Conservation (phyloP, 2,329 filamentous ascomycete genomes). For the Xylariaceae sp. region DNA sequence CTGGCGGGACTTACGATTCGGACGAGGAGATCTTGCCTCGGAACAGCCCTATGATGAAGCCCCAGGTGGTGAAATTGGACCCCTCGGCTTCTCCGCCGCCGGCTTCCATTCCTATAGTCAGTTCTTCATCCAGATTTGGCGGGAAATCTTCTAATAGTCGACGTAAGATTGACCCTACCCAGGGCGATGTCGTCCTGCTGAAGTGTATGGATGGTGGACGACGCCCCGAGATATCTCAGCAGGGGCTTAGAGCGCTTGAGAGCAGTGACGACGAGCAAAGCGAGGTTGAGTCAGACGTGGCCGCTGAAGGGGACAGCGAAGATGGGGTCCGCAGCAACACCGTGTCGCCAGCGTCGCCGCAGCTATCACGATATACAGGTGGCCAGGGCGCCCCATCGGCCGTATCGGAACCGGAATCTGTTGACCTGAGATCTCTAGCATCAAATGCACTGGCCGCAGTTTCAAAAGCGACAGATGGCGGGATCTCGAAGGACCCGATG, state of each 20-base stretch:
- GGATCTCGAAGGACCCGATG: conserved; percentile 14
- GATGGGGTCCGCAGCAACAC: conserved; percentile 28
- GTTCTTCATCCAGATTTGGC: conserved; percentile 35
- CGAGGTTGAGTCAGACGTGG: too few relatives aligned
- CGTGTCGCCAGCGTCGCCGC: conserved; percentile 27
- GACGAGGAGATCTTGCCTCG: conserved; percentile 42
- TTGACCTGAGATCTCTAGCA: conserved; percentile 26
- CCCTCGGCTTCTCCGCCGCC: conserved; percentile 49
- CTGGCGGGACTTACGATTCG: conserved; percentile 39
- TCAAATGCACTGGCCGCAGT: conserved; percentile 26
- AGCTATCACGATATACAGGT: conserved; percentile 1
- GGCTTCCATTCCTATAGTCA: conserved; percentile 39
- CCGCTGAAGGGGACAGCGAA: conserved; percentile 30
- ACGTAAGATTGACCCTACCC: conserved; percentile 49
- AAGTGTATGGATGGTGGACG: conserved; percentile 57
- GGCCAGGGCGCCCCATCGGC: conserved; percentile 9
- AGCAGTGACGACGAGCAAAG: conserved; percentile 21
- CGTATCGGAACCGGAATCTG: conserved; percentile 13
- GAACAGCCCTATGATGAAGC: conserved; percentile 37
- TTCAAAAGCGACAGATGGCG: conserved; percentile 18
- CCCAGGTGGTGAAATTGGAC: conserved; percentile 39
- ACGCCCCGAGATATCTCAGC: conserved; percentile 57
- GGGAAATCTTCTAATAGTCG: conserved; percentile 47
- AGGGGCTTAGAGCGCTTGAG: conserved; percentile 47
- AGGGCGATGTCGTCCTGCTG: conserved; percentile 64